A percentile compares a stretch with the other conserved stretches of the same genome.
phyloP scores from a whole-genome alignment of 768 basidiomycete species.

The Panaeolus papilionaceus region DNA sequence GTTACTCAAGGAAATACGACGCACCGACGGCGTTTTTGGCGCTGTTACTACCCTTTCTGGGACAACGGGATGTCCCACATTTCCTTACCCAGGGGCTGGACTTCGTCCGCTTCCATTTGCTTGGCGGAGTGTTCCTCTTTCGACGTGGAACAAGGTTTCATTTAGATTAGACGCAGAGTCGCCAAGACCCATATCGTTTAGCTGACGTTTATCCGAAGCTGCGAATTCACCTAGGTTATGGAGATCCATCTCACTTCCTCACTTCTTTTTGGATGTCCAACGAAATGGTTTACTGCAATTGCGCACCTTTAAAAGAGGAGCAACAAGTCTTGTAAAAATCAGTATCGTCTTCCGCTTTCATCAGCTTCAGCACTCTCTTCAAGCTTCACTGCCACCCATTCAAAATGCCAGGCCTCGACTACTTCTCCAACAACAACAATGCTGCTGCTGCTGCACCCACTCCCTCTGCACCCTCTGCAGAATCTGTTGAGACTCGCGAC shows the following conservation, averaged over 20 bases:
- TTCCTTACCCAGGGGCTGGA: conserved; percentile 8
- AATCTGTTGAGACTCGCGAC: background rate
- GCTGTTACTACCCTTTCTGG: background rate
- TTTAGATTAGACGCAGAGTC: conserved; percentile 12
- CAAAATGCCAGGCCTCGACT: conserved; percentile 27
- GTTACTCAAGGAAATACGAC: background rate
- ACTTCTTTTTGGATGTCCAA: background rate
- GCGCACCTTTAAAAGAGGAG: background rate
- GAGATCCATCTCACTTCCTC: conserved; percentile 5
- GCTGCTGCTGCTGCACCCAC: background rate
- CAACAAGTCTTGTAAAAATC: background rate
- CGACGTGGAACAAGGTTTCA: conserved; percentile 13
- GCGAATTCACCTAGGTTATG: conserved; percentile 8
- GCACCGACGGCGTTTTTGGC: conserved; percentile 1
- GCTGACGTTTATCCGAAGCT: conserved; percentile 12
- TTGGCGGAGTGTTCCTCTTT: background rate
- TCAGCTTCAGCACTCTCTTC: conserved; percentile 10
- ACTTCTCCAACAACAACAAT: conserved; percentile 20
- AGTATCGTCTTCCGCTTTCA: background rate
- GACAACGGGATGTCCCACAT: background rate
- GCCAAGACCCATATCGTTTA: conserved; percentile 8
- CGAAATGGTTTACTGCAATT: background rate
- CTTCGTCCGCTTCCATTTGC: conserved; percentile 12
- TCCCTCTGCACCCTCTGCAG: background rate
- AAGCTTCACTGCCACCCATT: conserved; percentile 9